A percentile compares a stretch with the other conserved stretches of the same genome.
These are phyloP conservation scores for Periconia sp. DNA, from an alignment of 2,329 filamentous ascomycete genomes.

Conservation along the genomic window DNA sequence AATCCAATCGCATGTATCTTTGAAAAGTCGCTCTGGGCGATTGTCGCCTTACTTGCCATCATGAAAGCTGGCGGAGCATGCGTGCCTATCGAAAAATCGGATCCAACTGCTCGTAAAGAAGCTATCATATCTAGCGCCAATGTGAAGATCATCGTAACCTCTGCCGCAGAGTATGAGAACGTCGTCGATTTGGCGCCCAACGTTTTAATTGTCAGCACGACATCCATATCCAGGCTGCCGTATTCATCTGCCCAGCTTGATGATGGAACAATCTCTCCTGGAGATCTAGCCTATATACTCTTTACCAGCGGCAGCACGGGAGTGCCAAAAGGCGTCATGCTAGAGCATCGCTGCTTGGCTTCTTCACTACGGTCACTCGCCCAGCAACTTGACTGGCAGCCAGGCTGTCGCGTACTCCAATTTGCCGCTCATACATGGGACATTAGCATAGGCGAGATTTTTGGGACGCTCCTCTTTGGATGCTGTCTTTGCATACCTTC, in stretches of 20 bases:
- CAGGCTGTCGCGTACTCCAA: slow-evolving; percentile 50
- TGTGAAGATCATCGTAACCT: no score
- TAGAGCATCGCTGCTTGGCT: slow-evolving; percentile 19
- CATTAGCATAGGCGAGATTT: slow-evolving; percentile 60
- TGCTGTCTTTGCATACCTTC: slow-evolving; percentile 65
- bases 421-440: slow-evolving; percentile 65
- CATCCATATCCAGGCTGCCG: no score
- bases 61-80: not conserved
- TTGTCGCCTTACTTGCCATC: not conserved
- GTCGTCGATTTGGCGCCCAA: no score
- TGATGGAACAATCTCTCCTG: no score
- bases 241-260: no score
- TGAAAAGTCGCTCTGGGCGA: not conserved
- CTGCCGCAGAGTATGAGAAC: no score
- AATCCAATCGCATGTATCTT: not conserved
- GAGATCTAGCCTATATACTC: slow-evolving; percentile 17
- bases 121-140: no score
- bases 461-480: slow-evolving; percentile 62
- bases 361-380: no score
- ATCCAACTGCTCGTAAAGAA: not conserved
- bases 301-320: slow-evolving; percentile 25
- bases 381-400: no score
- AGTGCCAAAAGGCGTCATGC: slow-evolving; percentile 21
- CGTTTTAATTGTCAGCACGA: no score
- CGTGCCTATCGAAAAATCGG: not conserved